phyloP scores from a whole-genome alignment of 2,329 filamentous ascomycete genomes.

The Elsinoe fawcettii region DNA sequence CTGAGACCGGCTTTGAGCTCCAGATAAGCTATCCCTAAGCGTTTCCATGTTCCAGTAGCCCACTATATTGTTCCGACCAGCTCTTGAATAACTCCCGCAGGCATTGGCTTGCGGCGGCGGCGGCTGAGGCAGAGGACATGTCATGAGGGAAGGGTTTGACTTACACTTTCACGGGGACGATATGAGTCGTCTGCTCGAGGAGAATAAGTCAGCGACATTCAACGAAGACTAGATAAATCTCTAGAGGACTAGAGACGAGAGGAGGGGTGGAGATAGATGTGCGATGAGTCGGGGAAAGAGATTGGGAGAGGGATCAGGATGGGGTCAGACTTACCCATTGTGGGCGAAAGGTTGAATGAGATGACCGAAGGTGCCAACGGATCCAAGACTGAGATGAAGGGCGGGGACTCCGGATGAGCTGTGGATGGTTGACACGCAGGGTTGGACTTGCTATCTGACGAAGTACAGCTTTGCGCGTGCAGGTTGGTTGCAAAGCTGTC shows the following conservation, averaged over 20 bases:
- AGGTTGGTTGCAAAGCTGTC: slow-evolving; percentile 3
- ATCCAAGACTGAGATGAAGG: slow-evolving; percentile 11
- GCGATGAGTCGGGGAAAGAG: slow-evolving; percentile 10
- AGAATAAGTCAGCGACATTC: slow-evolving; percentile 15
- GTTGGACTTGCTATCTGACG: not conserved
- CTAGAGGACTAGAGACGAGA: slow-evolving; percentile 12
- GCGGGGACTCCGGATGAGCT: slow-evolving; percentile 12
- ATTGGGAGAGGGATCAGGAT: slow-evolving; percentile 14
- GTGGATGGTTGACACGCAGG: not conserved
- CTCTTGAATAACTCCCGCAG: not conserved
- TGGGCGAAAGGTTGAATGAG: slow-evolving; percentile 12
- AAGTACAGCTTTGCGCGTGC: not conserved
- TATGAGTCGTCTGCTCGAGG: slow-evolving; percentile 25
- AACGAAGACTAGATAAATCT: slow-evolving; percentile 6
- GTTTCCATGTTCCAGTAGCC: not conserved
- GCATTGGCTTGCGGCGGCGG: not conserved
- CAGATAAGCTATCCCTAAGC: not conserved
- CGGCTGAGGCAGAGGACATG: slow-evolving; percentile 8
- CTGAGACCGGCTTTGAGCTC: not conserved
- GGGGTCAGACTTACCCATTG: slow-evolving; percentile 18
- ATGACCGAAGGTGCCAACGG: slow-evolving; percentile 9
- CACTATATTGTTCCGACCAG: not conserved
- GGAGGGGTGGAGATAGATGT: slow-evolving; percentile 15
- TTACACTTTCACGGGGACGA: slow-evolving; percentile 26
- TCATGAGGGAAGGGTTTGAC: slow-evolving; percentile 16